Base-by-base conservation (phyloP, 257 asterid species). In the Jacaranda copaia region DNA sequence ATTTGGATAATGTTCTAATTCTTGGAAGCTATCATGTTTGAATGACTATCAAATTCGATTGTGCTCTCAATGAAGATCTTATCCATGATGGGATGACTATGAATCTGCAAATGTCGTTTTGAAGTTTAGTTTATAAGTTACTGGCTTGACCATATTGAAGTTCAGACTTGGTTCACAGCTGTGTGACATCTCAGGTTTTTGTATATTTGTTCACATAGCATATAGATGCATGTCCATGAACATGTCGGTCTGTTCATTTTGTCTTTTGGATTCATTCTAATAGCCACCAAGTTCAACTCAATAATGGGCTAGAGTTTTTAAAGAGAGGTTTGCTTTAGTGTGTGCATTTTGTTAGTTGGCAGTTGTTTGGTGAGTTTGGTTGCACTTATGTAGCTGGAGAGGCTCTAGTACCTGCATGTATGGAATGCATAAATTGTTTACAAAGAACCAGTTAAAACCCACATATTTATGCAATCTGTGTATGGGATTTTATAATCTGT, bases 141-240 rank as follows among this genome's bases (percentile, higher is more conserved):
- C 48, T 70, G 63, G 32, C 60, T 46, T 63, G 74, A 20, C 58
- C 59, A 13, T 42, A 65, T 55, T 18, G 63, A 57, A 73, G 75
- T 55, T 73, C 8, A 25, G 12, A 25, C 20, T 56, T n/a, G 46
- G 6, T 43, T 16, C 20, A 20, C 55, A 8, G 35, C 36, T 61
- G 11, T 68, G 25, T n/a, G 52, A 66, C 53, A 38, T 56, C 75
- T 35, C 68, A 42, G 48, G 20, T 65, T 43, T 55, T 19, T 5
- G 6, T 25, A 38, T 9, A 8, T 10, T 19, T 20, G 39, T 18
- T 40, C 3, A 32, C 32, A 16, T 7, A 19, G 19, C 56, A 75
- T 18, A 36, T 36, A 49, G 10, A 18, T 79, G 13, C 18, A 3
- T 48, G 19, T 14, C 42, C 12, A 48, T 48, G 38, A n/a, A n/a